phyloP scores from a whole-genome alignment of 2,329 filamentous ascomycete genomes.

The Torrubiella hemipterigena region DNA sequence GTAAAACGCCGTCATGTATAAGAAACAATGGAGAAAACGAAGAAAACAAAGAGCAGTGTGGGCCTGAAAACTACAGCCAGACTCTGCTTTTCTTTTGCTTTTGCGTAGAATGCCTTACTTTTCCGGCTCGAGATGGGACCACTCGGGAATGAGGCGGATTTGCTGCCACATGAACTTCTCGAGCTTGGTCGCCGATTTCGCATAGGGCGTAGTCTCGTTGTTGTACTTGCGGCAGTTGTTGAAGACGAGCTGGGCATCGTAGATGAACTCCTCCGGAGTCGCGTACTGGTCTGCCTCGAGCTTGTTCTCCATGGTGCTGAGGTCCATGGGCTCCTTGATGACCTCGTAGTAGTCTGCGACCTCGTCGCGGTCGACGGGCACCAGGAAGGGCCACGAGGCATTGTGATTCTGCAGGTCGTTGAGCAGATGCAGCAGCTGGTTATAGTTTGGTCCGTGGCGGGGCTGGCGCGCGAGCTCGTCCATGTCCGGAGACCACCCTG shows the following conservation, averaged over 20 bases:
- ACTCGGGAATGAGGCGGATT: slow-evolving; percentile 85
- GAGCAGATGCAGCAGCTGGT: slow-evolving; percentile 80
- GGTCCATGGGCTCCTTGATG: slow-evolving; percentile 95
- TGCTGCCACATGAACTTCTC: slow-evolving; percentile 93
- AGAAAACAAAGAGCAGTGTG: no score
- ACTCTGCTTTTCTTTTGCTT: slow-evolving; percentile 1
- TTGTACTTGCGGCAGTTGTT: slow-evolving; percentile 96
- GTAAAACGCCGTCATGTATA: no score
- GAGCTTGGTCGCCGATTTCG: slow-evolving; percentile 86
- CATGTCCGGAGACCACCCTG: slow-evolving; percentile 96
- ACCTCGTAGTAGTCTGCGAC: slow-evolving; percentile 99
- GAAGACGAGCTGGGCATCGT: slow-evolving; percentile 80
- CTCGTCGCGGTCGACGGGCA: slow-evolving; percentile 89
- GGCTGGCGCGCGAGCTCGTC: slow-evolving; percentile 91
- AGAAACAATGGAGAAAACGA: no score
- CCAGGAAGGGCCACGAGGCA: slow-evolving; percentile 86
- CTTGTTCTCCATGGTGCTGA: slow-evolving; percentile 90
- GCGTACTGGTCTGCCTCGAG: slow-evolving; percentile 88
- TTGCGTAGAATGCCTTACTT: slow-evolving; percentile 17
- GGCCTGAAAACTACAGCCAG: background rate
- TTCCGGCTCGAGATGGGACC: slow-evolving; percentile 54
- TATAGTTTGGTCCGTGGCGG: slow-evolving; percentile 92
- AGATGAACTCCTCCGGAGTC: slow-evolving; percentile 84
- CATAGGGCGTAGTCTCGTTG: slow-evolving; percentile 87
- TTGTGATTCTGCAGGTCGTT: slow-evolving; percentile 93